Evolutionary conservation across 1,284 basidiomycete species (phyloP).

Genomic region (Ustilago trichophora): DNA sequence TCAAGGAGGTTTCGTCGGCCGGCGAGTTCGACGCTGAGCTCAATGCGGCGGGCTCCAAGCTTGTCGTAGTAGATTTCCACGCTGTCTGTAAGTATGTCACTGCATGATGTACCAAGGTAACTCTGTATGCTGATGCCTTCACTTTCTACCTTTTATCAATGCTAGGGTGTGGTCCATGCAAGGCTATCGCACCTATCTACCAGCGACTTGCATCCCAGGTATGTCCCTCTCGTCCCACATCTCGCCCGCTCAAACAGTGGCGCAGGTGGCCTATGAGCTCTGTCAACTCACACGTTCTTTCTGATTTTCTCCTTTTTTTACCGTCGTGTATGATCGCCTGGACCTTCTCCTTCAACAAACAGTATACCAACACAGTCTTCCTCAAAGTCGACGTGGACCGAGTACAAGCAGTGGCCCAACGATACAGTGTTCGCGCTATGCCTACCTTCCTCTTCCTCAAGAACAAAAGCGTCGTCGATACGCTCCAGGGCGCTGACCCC

Average conservation of each 20-base stretch:
- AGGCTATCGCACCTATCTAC: conserved; percentile 38
- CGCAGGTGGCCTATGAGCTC: too few species aligned
- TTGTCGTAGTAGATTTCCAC: conserved; percentile 51
- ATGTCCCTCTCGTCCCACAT: too few species aligned
- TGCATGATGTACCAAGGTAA: too few species aligned
- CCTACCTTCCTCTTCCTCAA: conserved; percentile 70
- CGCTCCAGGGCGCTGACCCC: conserved; percentile 60
- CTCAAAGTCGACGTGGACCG: conserved; percentile 69
- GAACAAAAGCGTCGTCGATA: conserved; percentile 65
- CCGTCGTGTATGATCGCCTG: too few species aligned
- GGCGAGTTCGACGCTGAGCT: conserved; percentile 44
- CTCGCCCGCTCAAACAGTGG: too few species aligned
- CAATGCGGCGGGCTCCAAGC: conserved; percentile 35
- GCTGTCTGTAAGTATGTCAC: conserved; percentile 41
- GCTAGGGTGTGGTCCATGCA: conserved; percentile 50
- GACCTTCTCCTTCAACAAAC: too few species aligned
- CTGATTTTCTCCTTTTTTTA: too few species aligned
- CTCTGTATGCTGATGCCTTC: too few species aligned
- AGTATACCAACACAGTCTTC: conserved; percentile 43
- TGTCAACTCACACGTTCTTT: too few species aligned
- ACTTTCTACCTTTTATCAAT: neutral
- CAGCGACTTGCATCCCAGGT: conserved; percentile 30
- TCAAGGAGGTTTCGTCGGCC: conserved; percentile 39
- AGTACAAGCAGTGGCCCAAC: conserved; percentile 66
- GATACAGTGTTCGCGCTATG: conserved; percentile 69